Evolutionary conservation across 192 early-diverging fungal species (phyloP).

Genomic region (Thamnidium elegans): DNA sequence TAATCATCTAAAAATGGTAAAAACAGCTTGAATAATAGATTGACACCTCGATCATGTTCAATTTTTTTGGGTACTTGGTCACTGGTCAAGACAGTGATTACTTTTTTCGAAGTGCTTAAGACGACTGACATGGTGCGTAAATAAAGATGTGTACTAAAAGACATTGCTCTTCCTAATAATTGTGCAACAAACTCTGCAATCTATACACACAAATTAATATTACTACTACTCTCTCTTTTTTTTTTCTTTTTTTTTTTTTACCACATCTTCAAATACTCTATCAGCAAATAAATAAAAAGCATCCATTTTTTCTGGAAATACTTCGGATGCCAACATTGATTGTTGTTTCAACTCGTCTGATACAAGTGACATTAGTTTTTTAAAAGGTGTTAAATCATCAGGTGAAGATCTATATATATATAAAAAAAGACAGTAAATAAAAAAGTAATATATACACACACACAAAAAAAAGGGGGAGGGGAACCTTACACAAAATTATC

Average conservation of each 20-base stretch:
- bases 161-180: slow-evolving; percentile 59
- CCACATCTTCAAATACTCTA: slow-evolving; percentile 79
- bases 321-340: slow-evolving; percentile 56
- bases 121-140: slow-evolving; percentile 64
- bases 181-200: slow-evolving; percentile 72
- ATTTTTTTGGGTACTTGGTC: slow-evolving; percentile 39
- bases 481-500: slow-evolving; percentile 52
- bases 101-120: slow-evolving; percentile 58
- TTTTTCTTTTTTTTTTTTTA: slow-evolving; percentile 19
- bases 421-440: neutral
- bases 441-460: no score
- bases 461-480: no score
- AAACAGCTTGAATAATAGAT: slow-evolving; percentile 57
- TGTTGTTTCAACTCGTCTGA: slow-evolving; percentile 68
- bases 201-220: slow-evolving; percentile 13
- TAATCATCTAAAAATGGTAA: slow-evolving; percentile 66
- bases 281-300: slow-evolving; percentile 71
- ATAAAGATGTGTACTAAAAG: slow-evolving; percentile 59
- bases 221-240: neutral
- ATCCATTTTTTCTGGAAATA: slow-evolving; percentile 67
- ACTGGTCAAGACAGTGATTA: slow-evolving; percentile 47
- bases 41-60: slow-evolving; percentile 48
- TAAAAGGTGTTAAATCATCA: slow-evolving; percentile 41
- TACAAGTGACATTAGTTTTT: slow-evolving; percentile 64
- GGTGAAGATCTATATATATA: slow-evolving; percentile 2